Base-by-base conservation (phyloP, 352 stramenopile species). In the Globisporangium perplexum region DNA sequence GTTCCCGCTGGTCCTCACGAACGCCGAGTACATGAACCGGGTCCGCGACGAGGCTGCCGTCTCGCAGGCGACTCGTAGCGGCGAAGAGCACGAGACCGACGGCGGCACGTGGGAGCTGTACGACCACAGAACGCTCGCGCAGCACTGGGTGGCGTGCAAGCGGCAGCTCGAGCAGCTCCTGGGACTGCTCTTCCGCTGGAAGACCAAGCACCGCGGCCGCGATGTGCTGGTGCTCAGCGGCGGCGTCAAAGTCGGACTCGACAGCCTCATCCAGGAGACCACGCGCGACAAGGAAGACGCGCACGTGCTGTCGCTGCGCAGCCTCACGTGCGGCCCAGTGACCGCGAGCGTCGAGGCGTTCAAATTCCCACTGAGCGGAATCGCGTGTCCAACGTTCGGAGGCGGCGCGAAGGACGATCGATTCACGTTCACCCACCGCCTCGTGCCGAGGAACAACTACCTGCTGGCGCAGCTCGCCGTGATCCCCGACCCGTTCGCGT, bases 171-270 rank as follows among this genome's bases (percentile, higher is more conserved):
- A 90, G 58, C 77, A 89, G 59, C 62, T 92, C 3, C 45, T 92
- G 11, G 59, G 74, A 24, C 49, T 92, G 4, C 50, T 92, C 15
- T 92, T 92, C 44, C 72, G 75, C 11, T 92, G 82, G 82, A 92
- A 92, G 36, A 60, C 74, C 10, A 90, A 90, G 53, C 68, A 68
- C 20, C 71, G 67, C 28, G 82, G 82, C 1, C 78, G 82, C 17
- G 82, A 92, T 42, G 64, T 87, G 7, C 55, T 89, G 12, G 50
- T 92, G 12, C 63, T 92, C n/a, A 90, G 77, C 41, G 82, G 82
- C 28, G 74, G 74, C 2, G 77, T 89, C 64, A 61, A 66, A 3
- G 57, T 86, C 36, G 78, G 74, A 0, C 66, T 92, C 20, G 79
- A 92, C 46, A 88, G 78, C 18, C 33, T 89, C 20, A 24, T 92